Percentiles rank a stretch among this genome's conserved stretches.
Evolutionary conservation across 2,329 filamentous ascomycete genomes (phyloP).

Genomic region (Diaporthe sp.): DNA sequence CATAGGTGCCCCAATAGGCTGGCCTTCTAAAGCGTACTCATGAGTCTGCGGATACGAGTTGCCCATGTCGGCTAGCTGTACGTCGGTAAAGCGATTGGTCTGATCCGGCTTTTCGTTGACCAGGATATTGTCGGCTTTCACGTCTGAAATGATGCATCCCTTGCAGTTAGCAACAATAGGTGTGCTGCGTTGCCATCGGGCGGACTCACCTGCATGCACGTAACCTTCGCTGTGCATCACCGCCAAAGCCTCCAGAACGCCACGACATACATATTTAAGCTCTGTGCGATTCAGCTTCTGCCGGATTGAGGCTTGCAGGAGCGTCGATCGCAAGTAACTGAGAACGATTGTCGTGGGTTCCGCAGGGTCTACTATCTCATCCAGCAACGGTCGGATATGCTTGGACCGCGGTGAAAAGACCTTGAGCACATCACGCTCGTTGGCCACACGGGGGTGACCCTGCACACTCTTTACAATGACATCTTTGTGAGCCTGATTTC

Average conservation of each 20-base stretch:
- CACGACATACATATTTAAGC: background rate
- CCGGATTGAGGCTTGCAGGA: background rate
- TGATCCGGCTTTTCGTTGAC: background rate
- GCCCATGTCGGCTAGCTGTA: conserved; percentile 10
- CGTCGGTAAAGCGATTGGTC: conserved; percentile 8
- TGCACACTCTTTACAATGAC: background rate
- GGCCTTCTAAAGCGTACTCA: background rate
- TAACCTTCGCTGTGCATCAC: conserved; percentile 14
- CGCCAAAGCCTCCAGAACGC: background rate
- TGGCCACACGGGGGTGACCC: background rate
- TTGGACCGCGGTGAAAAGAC: conserved; percentile 3
- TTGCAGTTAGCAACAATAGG: background rate
- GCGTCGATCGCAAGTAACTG: background rate
- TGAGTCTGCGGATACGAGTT: conserved; percentile 10
- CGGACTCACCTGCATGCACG: conserved; percentile 2
- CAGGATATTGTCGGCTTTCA: conserved; percentile 6
- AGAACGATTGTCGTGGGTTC: conserved; percentile 6
- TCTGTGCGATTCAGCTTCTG: background rate
- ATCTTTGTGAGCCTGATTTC: background rate
- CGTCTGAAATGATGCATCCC: background rate
- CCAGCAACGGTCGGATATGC: background rate
- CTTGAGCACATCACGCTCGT: conserved; percentile 15
- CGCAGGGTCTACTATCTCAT: conserved; percentile 12
- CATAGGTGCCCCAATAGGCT: conserved; percentile 11
- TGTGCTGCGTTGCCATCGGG: background rate